Base-by-base conservation (phyloP, 2,329 filamentous ascomycete species). In the Scytalidium sp. region DNA sequence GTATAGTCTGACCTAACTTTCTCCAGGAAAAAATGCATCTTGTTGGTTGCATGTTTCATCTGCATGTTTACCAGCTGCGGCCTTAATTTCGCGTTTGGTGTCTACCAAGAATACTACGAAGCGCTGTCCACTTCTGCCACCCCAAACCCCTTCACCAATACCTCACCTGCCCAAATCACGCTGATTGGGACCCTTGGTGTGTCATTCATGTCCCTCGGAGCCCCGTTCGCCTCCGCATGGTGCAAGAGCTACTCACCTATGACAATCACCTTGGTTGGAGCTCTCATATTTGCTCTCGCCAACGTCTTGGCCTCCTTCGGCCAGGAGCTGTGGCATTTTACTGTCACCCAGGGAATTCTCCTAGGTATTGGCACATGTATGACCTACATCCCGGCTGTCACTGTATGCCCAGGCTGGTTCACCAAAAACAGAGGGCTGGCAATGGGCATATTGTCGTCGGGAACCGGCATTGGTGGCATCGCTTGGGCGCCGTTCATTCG, bases 91-190 rank as follows among this genome's bases (percentile, higher is more conserved):
- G 61, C 65, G 10, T 71, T 70, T 36, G 69, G 69, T 22, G 65
- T 72, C 41, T 71, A 69, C 43, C 67, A 71, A 58, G 67, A 64
- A 7, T 58, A 69, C 0, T 71, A 70, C 32, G 67, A 70, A 43
- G 56, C 60, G 3, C 57, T 70, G 54, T 36, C 32, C 32, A 15
- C 13, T 36, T 36, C 32, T 36, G 5, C 32, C 46, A 53, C 13
- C 61, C 50, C 52, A 13, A 63, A 59, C 0, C 69, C 69, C 0
- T 72, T 72, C 47, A 61, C 61, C 1, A 59, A 61, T 13, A 63
- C 66, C n/a, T 62, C 60, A 2, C 58, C 70, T 0, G 68, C 67
- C 2, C 50, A 63, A 23, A 71, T 72, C 45, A 67, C 67, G 47
- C 56, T 71, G 64, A 70, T 70, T 27, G 68, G 68, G 9, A 70